Conservation (phyloP, 2,329 filamentous ascomycete genomes). For the Xylaria multiplex region DNA sequence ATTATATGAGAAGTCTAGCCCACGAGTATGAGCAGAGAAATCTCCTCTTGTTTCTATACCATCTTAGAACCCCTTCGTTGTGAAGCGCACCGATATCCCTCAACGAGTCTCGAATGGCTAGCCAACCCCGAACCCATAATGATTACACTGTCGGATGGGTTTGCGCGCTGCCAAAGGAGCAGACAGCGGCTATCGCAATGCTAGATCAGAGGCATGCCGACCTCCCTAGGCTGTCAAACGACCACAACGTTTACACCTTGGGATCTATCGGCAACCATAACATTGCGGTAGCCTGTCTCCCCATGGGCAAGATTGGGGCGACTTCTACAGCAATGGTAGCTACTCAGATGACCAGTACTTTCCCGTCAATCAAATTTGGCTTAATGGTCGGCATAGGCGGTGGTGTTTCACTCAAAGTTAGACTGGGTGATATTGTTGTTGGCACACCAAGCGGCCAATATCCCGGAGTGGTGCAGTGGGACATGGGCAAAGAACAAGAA, state of each 20-base stretch:
- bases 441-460: constrained; percentile 29
- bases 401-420: constrained; percentile 38
- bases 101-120: not conserved
- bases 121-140: not conserved
- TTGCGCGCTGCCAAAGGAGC: constrained; percentile 8
- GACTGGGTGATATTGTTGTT: constrained; percentile 44
- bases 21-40: no score
- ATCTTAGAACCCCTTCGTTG: no score
- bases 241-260: constrained; percentile 38
- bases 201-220: constrained; percentile 9
- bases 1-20: no score
- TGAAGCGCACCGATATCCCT: no score
- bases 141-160: constrained; percentile 18
- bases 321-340: constrained; percentile 48
- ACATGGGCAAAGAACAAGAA: constrained; percentile 38
- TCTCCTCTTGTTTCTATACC: no score
- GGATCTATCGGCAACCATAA: constrained; percentile 40
- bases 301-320: constrained; percentile 47
- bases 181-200: constrained; percentile 19
- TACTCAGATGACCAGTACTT: constrained; percentile 47
- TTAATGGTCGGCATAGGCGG: constrained; percentile 57
- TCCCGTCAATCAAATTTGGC: constrained; percentile 50
- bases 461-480: constrained; percentile 43
- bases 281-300: constrained; percentile 41
- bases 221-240: not conserved